Evolutionary conservation across 108 stramenopile species (phyloP).

Genomic region (Epithemia pelagica): DNA sequence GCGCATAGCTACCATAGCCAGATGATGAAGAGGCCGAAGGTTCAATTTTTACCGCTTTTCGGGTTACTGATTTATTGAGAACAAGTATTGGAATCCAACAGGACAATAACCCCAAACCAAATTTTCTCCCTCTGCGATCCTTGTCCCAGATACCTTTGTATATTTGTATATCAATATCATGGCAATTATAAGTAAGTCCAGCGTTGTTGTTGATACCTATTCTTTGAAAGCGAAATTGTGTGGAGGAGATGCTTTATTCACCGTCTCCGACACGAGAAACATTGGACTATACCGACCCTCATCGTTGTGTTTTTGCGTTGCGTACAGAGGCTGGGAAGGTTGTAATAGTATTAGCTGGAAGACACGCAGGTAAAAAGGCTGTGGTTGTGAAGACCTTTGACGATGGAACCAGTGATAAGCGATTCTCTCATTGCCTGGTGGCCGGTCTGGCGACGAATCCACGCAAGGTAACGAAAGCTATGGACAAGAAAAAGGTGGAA

Average conservation of each 20-base stretch:
- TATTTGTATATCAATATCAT: background rate
- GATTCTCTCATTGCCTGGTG: constrained; percentile 96
- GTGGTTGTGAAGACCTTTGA: constrained; percentile 98
- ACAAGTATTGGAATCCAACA: background rate
- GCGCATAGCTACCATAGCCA: no score
- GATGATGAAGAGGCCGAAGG: no score
- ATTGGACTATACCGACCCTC: background rate
- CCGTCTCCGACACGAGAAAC: background rate
- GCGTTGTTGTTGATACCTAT: background rate
- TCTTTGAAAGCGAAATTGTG: background rate
- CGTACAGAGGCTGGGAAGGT: constrained; percentile 92
- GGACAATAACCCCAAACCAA: background rate
- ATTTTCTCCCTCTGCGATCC: background rate
- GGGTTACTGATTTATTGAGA: no score
- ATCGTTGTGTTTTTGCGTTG: constrained; percentile 2
- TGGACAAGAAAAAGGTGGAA: constrained; percentile 95
- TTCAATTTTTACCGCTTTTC: background rate
- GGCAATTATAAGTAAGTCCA: background rate
- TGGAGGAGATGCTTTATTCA: no score
- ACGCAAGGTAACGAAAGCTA: constrained; percentile 94
- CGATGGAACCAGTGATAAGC: constrained; percentile 89
- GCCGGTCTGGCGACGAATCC: constrained; percentile 95
- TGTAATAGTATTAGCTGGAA: constrained; percentile 97
- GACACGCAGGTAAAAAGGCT: constrained; percentile 99
- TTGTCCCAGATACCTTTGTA: background rate